A percentile compares a stretch with the other conserved stretches of the same genome.
phyloP scores from a whole-genome alignment of 2,329 filamentous ascomycete genomes.

The Mariannaea elegans region DNA sequence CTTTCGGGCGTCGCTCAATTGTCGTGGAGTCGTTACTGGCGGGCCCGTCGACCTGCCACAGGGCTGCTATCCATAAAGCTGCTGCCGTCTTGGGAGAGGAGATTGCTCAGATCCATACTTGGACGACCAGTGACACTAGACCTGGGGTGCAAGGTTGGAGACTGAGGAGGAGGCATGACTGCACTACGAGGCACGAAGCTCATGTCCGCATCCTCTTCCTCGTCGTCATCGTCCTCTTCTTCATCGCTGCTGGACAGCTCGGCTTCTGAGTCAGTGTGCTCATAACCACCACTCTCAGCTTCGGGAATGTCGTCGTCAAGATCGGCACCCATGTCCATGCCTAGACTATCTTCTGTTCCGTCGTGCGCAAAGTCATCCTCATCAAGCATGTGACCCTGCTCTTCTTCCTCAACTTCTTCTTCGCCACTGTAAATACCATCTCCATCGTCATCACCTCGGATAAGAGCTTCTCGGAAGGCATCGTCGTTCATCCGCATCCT shows the following conservation, averaged over 20 bases:
- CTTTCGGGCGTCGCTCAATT: not conserved
- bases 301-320: slow-evolving; percentile 77
- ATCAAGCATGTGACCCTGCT: slow-evolving; percentile 67
- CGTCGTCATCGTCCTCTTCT: slow-evolving; percentile 47
- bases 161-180: slow-evolving; percentile 46
- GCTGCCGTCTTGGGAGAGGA: slow-evolving; percentile 66
- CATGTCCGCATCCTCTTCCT: slow-evolving; percentile 41
- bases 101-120: slow-evolving; percentile 66
- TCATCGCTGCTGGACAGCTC: slow-evolving; percentile 63
- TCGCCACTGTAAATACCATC: slow-evolving; percentile 62
- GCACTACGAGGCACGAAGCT: slow-evolving; percentile 52
- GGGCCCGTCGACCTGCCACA: slow-evolving; percentile 49
- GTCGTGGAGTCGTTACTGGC: slow-evolving; percentile 32
- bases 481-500: slow-evolving; percentile 67
- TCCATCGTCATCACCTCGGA: slow-evolving; percentile 58
- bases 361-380: slow-evolving; percentile 65
- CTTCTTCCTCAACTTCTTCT: slow-evolving; percentile 64
- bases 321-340: slow-evolving; percentile 69
- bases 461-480: slow-evolving; percentile 67
- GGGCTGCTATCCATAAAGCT: slow-evolving; percentile 66
- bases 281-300: slow-evolving; percentile 71
- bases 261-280: slow-evolving; percentile 80
- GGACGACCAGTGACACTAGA: slow-evolving; percentile 44
- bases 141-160: slow-evolving; percentile 48
- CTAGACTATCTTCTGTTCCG: slow-evolving; percentile 39